Evolutionary conservation across 345 rosid species (phyloP).

Genomic region (Acer yangbiense): DNA sequence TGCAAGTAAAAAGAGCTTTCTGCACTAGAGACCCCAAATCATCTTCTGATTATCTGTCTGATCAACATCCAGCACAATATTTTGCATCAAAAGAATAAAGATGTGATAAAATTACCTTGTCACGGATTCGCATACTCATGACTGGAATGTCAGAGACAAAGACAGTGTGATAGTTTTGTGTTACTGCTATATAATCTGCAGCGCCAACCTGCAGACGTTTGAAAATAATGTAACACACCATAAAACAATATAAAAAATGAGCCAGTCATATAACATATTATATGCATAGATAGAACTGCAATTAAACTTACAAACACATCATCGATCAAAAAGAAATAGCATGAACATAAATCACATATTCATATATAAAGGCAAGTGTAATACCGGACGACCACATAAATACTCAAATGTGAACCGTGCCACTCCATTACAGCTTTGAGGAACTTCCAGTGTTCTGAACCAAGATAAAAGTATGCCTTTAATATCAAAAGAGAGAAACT

Average conservation of each 20-base stretch:
- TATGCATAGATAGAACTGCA: neutral
- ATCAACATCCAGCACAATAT: neutral
- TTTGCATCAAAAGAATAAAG: neutral
- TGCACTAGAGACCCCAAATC: neutral
- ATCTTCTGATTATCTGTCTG: neutral
- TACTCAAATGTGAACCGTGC: slow-evolving; percentile 79
- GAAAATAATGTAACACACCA: neutral
- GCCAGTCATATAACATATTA: neutral
- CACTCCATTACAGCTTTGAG: slow-evolving; percentile 82
- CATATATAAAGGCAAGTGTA: slow-evolving; percentile 11
- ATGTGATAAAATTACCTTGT: slow-evolving; percentile 55
- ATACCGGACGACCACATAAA: slow-evolving; percentile 82
- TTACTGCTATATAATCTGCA: slow-evolving; percentile 91
- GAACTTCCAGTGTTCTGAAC: slow-evolving; percentile 71
- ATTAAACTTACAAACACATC: neutral
- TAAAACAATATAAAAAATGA: neutral
- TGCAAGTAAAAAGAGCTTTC: neutral
- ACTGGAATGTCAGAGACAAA: slow-evolving; percentile 76
- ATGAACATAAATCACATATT: slow-evolving; percentile 1
- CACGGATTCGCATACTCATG: slow-evolving; percentile 87
- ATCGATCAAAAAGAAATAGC: neutral
- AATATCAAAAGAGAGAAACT: neutral
- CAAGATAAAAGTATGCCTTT: slow-evolving; percentile 6
- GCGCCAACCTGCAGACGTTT: slow-evolving; percentile 64
- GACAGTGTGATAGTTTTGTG: slow-evolving; percentile 74